Base-by-base conservation (phyloP, 108 stramenopile species). In the Epithemia pelagica region DNA sequence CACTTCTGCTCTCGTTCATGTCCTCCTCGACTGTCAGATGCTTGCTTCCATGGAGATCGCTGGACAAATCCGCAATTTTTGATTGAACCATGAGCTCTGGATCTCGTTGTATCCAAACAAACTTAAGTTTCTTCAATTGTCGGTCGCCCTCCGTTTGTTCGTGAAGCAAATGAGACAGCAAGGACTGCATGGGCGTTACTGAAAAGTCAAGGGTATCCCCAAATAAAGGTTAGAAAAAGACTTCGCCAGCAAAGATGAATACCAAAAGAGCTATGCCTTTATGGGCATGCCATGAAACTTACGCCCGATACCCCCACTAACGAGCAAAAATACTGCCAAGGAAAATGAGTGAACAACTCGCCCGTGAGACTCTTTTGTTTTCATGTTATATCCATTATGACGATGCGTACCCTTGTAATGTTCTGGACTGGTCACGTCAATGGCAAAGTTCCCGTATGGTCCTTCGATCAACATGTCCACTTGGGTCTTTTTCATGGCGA, bases 261-360 rank as follows among this genome's bases (percentile, higher is more conserved):
- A n/a, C n/a, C n/a, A n/a, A n/a, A n/a, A n/a, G n/a, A n/a, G n/a
- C n/a, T n/a, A n/a, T n/a, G n/a, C n/a, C n/a, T n/a, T n/a, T n/a
- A n/a, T n/a, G n/a, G n/a, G n/a, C n/a, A n/a, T n/a, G n/a, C n/a
- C n/a, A 46, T 10, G 15, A 46, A 23, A 74, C 22, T n/a, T 51
- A 59, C 59, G 28, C n/a, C 84, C 84, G 46, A 85, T 79, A 7
- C 84, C 84, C 5, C 84, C 84, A 21, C 71, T 64, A 31, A 81
- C 46, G 21, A 78, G 66, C 37, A 85, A 51, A 1, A 80, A 62
- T 58, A 70, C 37, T 46, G 37, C n/a, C n/a, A n/a, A n/a, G n/a
- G n/a, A n/a, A n/a, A n/a, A n/a, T 15, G 15, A 5, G 15, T 10
- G 15, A 46, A 46, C n/a, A n/a, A n/a, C n/a, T n/a, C n/a, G n/a